Evolutionary conservation across 192 early-diverging fungal genomes (phyloP).

Genomic region (Backusella tarrabulga): DNA sequence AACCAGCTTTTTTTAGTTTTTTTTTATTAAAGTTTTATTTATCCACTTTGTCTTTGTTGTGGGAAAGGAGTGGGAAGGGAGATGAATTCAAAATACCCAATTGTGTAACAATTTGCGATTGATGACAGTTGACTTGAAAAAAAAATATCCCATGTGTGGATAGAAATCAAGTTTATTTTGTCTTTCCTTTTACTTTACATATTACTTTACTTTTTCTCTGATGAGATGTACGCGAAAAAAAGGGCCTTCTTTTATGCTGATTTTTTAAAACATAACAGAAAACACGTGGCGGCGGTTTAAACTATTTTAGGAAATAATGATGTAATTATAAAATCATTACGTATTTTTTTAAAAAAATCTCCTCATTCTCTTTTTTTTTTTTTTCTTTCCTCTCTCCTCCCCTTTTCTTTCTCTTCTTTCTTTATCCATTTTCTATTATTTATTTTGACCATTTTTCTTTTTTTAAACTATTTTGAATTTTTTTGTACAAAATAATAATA

Average conservation of each 20-base stretch:
- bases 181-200: not conserved
- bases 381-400: not conserved
- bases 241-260: not conserved
- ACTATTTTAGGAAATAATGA: constrained; percentile 3
- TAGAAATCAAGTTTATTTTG: not conserved
- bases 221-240: not conserved
- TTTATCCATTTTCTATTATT: not conserved
- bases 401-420: not conserved
- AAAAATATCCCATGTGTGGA: not conserved
- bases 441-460: not conserved
- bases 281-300: not conserved
- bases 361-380: too few species aligned
- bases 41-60: not conserved
- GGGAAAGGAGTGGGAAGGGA: not conserved
- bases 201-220: not conserved
- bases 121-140: constrained; percentile 4
- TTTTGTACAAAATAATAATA: not conserved
- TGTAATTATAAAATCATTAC: constrained; percentile 2
- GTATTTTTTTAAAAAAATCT: constrained; percentile 1
- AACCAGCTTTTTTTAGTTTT: not conserved
- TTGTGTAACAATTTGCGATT: not conserved
- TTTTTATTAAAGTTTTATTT: not conserved
- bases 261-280: not conserved
- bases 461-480: not conserved
- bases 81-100: not conserved